These are phyloP conservation scores for Phlebiopsis gigantea DNA, from an alignment of 768 basidiomycete species.

Conservation along the genomic window DNA sequence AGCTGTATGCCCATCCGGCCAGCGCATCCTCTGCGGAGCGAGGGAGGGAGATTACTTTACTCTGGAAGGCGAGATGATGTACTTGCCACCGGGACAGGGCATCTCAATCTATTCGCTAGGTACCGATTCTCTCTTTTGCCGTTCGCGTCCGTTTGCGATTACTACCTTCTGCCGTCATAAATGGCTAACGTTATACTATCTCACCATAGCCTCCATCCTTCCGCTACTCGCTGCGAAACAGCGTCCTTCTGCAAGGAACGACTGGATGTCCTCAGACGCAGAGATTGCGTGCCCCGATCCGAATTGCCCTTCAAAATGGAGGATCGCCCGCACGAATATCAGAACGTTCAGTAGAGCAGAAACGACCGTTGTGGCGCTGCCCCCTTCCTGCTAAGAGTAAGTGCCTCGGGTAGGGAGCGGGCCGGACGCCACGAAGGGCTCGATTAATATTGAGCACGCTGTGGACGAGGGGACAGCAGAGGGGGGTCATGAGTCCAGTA, in stretches of 20 bases:
- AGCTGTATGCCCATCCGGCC: constrained; percentile 51
- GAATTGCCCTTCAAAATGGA: constrained; percentile 51
- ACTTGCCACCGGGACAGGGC: constrained; percentile 56
- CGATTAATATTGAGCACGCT: too few relatives aligned
- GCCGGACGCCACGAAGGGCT: too few relatives aligned
- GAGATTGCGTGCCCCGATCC: constrained; percentile 68
- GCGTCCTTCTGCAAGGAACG: constrained; percentile 44
- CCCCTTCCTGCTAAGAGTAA: neutral
- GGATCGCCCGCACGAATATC: constrained; percentile 43
- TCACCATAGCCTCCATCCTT: constrained; percentile 47
- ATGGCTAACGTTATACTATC: neutral
- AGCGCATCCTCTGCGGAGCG: constrained; percentile 58
- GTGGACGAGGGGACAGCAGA: too few relatives aligned
- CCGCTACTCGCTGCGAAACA: constrained; percentile 69
- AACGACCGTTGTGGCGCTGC: constrained; percentile 43
- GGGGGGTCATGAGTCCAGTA: too few relatives aligned
- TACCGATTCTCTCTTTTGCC: constrained; percentile 20
- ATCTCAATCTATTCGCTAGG: constrained; percentile 67
- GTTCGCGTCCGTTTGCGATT: neutral
- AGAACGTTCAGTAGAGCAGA: constrained; percentile 52
- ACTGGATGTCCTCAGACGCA: constrained; percentile 67
- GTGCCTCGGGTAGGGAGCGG: neutral
- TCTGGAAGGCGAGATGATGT: constrained; percentile 58
- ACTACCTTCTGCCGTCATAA: neutral
- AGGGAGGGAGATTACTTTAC: constrained; percentile 59